Conservation (phyloP, 108 stramenopile genomes). For the Nitzschia inconspicua region DNA sequence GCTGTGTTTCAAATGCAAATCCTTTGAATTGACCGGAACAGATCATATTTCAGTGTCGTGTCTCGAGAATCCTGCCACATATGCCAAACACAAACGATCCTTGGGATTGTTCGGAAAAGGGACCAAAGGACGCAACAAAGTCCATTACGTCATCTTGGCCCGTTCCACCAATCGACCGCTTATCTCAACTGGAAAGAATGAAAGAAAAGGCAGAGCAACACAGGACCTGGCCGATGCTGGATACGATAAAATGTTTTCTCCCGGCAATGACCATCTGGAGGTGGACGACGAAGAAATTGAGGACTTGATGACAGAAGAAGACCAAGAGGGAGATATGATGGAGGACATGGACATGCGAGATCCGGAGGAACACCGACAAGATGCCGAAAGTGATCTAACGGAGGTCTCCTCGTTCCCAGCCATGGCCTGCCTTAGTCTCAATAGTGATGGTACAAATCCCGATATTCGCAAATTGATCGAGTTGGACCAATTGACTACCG, state of each 20-base stretch:
- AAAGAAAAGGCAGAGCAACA: not conserved
- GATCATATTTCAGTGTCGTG: conserved; percentile 40
- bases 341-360: conserved; percentile 18
- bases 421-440: conserved; percentile 63
- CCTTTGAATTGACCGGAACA: conserved; percentile 41
- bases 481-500: conserved; percentile 72
- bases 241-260: conserved; percentile 42
- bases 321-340: conserved; percentile 31
- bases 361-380: conserved; percentile 7
- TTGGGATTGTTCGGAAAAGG: conserved; percentile 43
- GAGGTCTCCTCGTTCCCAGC: conserved; percentile 83
- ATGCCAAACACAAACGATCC: conserved; percentile 54
- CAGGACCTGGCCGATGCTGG: conserved; percentile 12
- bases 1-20: conserved; percentile 34
- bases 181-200: conserved; percentile 14
- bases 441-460: conserved; percentile 76
- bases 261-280: conserved; percentile 31
- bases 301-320: conserved; percentile 9
- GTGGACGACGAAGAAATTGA: conserved; percentile 27
- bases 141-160: conserved; percentile 64
- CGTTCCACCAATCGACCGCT: conserved; percentile 72
- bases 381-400: conserved; percentile 11
- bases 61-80: conserved; percentile 42
- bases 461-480: conserved; percentile 79
- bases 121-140: conserved; percentile 61